Base-by-base conservation (phyloP, 2,329 filamentous ascomycete genomes). In the Apiospora arundinis region DNA sequence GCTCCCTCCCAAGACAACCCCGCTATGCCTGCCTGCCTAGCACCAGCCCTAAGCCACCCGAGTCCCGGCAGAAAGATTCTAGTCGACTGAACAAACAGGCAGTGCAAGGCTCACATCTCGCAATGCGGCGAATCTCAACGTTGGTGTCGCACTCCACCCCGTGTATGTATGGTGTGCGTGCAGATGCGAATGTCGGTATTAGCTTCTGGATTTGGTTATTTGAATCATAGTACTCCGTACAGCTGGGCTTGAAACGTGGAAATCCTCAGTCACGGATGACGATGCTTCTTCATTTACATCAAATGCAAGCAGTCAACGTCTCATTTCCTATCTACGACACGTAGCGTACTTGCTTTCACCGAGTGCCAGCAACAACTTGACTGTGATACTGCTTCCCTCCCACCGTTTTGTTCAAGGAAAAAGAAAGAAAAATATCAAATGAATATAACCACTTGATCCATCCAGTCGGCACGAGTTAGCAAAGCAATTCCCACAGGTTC, bases 21-120 rank as follows among this genome's bases (percentile, higher is more conserved):
- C 42, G 56, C 56, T 37, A 63, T 63, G 28, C 18, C 56, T 63
- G 28, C 28, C 52, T 63, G 18, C 28, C 28, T 63, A n/a, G 56
- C 56, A 63, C 56, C 32, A 37, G 56, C 56, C 56, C 56, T 63
- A 63, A 63, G 56, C 32, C 56, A 63, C 56, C 56, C 56, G 32
- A 40, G 32, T 63, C 32, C 56, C 56, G 56, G 40, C 56, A 40
- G 56, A n/a, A 60, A 60, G 52, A 60, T 60, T n/a, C 52, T 60
- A 32, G 4, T 28, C 52, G 52, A 37, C 37, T 28, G 40, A 63
- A 63, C 56, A 40, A 40, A n/a, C 7, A 63, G 56, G 32, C 56
- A 40, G 32, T 63, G 56, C 56, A 40, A 63, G 56, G 32, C 56
- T 63, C 56, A 32, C 56, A 63, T 40, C 56, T 40, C 32, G 12